These are phyloP conservation scores for Gomphus bonarii DNA, from an alignment of 1,284 basidiomycete genomes.

Conservation along the genomic window DNA sequence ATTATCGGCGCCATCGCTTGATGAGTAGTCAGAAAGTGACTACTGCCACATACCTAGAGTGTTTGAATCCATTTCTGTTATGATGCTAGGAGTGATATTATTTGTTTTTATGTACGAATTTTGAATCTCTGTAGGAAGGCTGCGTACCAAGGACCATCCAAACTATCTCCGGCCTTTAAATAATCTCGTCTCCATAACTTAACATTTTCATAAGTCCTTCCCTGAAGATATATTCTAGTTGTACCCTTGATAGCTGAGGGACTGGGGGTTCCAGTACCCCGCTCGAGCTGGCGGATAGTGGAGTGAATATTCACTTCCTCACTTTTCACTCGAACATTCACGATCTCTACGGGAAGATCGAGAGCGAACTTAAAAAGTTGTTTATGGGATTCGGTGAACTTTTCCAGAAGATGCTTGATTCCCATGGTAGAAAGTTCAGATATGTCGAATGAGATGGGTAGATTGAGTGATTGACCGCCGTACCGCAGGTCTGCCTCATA, in stretches of 20 bases:
- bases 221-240: background rate
- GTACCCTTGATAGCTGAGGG: background rate
- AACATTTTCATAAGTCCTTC: background rate
- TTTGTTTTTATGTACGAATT: background rate
- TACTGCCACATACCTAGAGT: background rate
- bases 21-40: constrained; percentile 12
- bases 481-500: constrained; percentile 23
- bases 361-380: constrained; percentile 22
- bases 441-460: constrained; percentile 19
- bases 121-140: background rate
- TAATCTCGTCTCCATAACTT: background rate
- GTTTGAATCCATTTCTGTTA: constrained; percentile 15
- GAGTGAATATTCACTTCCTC: constrained; percentile 17
- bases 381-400: constrained; percentile 18
- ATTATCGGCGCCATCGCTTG: constrained; percentile 16
- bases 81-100: constrained; percentile 15
- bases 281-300: constrained; percentile 14
- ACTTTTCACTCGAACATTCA: constrained; percentile 19
- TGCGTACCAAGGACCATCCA: background rate
- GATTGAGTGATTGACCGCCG: constrained; percentile 20
- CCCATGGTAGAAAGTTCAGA: constrained; percentile 16
- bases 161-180: background rate
- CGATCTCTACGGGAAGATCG: constrained; percentile 21
- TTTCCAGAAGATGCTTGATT: constrained; percentile 6
- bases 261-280: constrained; percentile 13